phyloP scores from a whole-genome alignment of 495 filamentous ascomycete genomes.

The Jackrogersella multiformis region DNA sequence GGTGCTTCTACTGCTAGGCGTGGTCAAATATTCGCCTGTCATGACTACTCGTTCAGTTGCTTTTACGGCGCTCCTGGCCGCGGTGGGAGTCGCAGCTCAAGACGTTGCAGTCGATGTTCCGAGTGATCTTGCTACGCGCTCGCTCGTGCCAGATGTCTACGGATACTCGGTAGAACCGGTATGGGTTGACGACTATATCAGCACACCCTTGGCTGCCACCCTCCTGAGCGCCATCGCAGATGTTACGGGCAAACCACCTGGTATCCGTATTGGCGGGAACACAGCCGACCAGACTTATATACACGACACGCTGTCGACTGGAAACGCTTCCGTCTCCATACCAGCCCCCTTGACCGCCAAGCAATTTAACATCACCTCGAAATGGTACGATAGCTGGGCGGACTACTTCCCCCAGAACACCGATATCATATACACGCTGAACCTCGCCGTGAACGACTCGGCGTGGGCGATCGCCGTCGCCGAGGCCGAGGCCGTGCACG shows the following conservation, averaged over 20 bases:
- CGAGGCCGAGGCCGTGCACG: conserved; percentile 38
- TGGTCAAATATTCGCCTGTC: background rate
- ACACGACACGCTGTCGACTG: conserved; percentile 29
- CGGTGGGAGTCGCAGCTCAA: conserved; percentile 20
- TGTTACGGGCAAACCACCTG: conserved; percentile 39
- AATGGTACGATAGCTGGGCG: conserved; percentile 43
- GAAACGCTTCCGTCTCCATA: conserved; percentile 36
- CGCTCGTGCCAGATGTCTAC: conserved; percentile 38
- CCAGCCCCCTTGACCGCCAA: conserved; percentile 25
- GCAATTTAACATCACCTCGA: conserved; percentile 42
- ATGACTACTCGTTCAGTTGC: conserved; percentile 29
- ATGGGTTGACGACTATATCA: conserved; percentile 45
- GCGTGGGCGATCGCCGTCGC: conserved; percentile 41
- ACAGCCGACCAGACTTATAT: conserved; percentile 46
- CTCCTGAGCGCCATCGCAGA: conserved; percentile 37
- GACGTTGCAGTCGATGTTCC: conserved; percentile 30
- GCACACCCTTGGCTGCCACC: conserved; percentile 36
- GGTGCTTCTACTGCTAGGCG: background rate
- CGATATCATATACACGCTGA: conserved; percentile 44
- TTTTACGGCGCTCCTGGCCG: conserved; percentile 25
- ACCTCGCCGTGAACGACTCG: conserved; percentile 40
- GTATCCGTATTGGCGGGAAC: conserved; percentile 46
- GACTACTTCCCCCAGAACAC: conserved; percentile 44
- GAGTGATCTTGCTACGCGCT: conserved; percentile 20
- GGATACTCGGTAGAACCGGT: conserved; percentile 47